These are phyloP conservation scores for Nannizziopsis arthrosporioides DNA, from an alignment of 2,329 filamentous ascomycete genomes.

Conservation along the genomic window DNA sequence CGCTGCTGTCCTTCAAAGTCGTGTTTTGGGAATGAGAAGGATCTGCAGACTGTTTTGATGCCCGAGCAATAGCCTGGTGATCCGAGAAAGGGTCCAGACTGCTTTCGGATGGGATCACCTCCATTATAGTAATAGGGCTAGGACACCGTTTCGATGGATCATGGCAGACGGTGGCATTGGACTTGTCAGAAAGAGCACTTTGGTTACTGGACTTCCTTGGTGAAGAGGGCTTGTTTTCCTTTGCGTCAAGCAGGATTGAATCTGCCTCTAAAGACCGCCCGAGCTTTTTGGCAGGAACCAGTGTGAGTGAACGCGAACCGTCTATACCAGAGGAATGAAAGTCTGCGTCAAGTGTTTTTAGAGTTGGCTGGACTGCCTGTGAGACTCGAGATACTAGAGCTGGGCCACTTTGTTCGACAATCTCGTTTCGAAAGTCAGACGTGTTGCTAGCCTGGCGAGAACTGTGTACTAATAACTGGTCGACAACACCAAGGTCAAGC, in stretches of 20 bases:
- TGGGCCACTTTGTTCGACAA: not conserved
- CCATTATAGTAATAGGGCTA: conserved; percentile 13
- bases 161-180: conserved; percentile 25
- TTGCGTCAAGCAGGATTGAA: not conserved
- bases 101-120: conserved; percentile 3
- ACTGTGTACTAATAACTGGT: conserved; percentile 4
- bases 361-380: not conserved
- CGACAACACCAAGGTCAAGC: conserved; percentile 3
- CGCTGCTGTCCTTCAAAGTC: conserved; percentile 1
- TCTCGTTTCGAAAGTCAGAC: not conserved
- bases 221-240: conserved; percentile 11
- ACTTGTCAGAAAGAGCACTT: conserved; percentile 23
- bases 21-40: conserved; percentile 8
- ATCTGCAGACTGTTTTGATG: conserved; percentile 1
- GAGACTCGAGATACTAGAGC: not conserved
- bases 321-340: not conserved
- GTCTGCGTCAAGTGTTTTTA: not conserved
- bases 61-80: conserved; percentile 1
- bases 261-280: conserved; percentile 1
- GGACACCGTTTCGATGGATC: conserved; percentile 22
- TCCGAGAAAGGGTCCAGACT: conserved; percentile 14
- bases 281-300: conserved; percentile 8
- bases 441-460: conserved; percentile 1
- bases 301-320: not conserved
- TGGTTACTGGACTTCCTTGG: conserved; percentile 26